Conservation (phyloP, 1,139 yeast species). For the Geotrichum europaeum region DNA sequence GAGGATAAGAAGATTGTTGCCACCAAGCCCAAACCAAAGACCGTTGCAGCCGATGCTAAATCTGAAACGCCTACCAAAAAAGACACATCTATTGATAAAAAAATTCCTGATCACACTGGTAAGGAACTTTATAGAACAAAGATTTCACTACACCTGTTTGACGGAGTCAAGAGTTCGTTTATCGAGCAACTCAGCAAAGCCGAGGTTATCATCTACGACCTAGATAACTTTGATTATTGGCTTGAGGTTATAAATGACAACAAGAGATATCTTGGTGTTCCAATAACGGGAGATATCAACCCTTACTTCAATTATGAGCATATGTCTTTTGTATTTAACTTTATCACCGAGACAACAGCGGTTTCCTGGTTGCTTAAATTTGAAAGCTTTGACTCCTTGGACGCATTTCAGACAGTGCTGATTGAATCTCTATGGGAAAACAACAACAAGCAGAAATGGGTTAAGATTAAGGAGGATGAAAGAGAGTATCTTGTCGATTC, state of each 20-base stretch:
- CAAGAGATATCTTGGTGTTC: slow-evolving; percentile 39
- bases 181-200: slow-evolving; percentile 38
- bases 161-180: slow-evolving; percentile 47
- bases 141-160: slow-evolving; percentile 51
- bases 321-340: slow-evolving; percentile 63
- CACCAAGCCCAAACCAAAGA: background rate
- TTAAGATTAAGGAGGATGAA: slow-evolving; percentile 39
- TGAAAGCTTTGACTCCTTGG: slow-evolving; percentile 37
- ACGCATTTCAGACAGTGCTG: slow-evolving; percentile 48
- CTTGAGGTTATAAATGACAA: slow-evolving; percentile 40
- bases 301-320: slow-evolving; percentile 60
- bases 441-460: slow-evolving; percentile 49
- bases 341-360: slow-evolving; percentile 39
- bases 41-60: background rate
- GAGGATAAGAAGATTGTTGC: background rate
- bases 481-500: slow-evolving; percentile 48
- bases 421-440: slow-evolving; percentile 58
- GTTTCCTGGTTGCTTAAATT: slow-evolving; percentile 64
- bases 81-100: slow-evolving; percentile 11
- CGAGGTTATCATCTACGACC: slow-evolving; percentile 41
- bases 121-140: background rate
- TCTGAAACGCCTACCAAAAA: slow-evolving; percentile 1
- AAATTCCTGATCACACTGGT: slow-evolving; percentile 14
- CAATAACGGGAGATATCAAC: slow-evolving; percentile 47
- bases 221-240: slow-evolving; percentile 50